These are phyloP conservation scores for Colletotrichum eremochloae DNA, from an alignment of 2,329 filamentous ascomycete species.

Conservation along the genomic window DNA sequence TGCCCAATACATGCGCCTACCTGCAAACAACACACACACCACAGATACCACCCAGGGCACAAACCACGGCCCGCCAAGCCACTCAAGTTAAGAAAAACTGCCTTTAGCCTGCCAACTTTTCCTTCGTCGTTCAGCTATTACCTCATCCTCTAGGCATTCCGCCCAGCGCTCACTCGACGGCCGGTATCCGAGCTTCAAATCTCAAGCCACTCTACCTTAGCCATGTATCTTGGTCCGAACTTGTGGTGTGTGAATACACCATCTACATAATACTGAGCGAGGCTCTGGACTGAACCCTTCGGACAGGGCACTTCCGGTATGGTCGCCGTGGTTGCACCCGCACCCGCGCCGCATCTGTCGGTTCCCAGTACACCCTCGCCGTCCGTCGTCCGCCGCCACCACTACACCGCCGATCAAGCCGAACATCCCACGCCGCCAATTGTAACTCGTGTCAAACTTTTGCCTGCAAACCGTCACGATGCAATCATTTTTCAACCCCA, in stretches of 20 bases:
- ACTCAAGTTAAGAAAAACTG: conserved; percentile 19
- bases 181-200: conserved; percentile 17
- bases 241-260: not conserved
- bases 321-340: conserved; percentile 14
- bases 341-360: not conserved
- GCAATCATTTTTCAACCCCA: conserved; percentile 8
- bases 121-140: conserved; percentile 21
- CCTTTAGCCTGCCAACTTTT: conserved; percentile 2
- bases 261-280: not conserved
- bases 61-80: conserved; percentile 13
- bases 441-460: conserved; percentile 3
- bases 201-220: not conserved
- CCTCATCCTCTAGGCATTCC: not conserved
- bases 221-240: conserved; percentile 1
- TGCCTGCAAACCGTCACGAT: conserved; percentile 10
- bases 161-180: conserved; percentile 9
- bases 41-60: not conserved
- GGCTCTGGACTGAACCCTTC: not conserved
- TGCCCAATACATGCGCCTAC: not conserved
- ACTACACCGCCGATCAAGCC: conserved; percentile 16
- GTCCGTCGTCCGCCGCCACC: conserved; percentile 16
- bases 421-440: conserved; percentile 16
- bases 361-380: conserved; percentile 14
- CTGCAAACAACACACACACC: not conserved
- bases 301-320: conserved; percentile 1